phyloP scores from a whole-genome alignment of 1,139 yeast genomes.

The Pichia sp. region DNA sequence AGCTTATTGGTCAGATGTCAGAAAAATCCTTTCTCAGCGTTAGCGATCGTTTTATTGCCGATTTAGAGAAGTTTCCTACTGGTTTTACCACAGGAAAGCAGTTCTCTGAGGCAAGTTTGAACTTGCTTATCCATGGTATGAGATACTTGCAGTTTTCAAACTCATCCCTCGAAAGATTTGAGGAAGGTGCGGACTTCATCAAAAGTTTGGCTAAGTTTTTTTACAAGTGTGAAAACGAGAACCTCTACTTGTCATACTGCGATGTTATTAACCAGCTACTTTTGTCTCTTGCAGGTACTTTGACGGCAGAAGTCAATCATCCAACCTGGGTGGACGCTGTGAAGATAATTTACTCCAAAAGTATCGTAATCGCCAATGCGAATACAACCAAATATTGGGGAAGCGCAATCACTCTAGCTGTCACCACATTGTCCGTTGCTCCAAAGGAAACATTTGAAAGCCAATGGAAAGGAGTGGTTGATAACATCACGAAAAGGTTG shows the following conservation, averaged over 20 bases:
- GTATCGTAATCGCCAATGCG: constrained; percentile 35
- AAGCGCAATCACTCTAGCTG: constrained; percentile 59
- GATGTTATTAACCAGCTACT: constrained; percentile 73
- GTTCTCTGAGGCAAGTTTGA: constrained; percentile 67
- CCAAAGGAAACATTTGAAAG: constrained; percentile 69
- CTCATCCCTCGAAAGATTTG: constrained; percentile 83
- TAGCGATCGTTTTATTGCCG: constrained; percentile 90
- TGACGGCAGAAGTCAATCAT: constrained; percentile 93
- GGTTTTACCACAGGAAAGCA: constrained; percentile 24
- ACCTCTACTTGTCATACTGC: constrained; percentile 69
- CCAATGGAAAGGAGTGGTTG: constrained; percentile 70
- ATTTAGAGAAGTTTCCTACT: constrained; percentile 71
- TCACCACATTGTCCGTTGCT: constrained; percentile 73
- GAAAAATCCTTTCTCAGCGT: constrained; percentile 76
- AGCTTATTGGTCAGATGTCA: constrained; percentile 85
- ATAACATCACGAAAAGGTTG: constrained; percentile 34
- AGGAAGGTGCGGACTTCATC: constrained; percentile 83
- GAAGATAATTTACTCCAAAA: constrained; percentile 49
- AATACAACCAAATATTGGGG: constrained; percentile 60
- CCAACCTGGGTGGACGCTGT: constrained; percentile 92
- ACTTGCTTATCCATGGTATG: constrained; percentile 86
- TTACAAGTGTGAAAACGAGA: constrained; percentile 53
- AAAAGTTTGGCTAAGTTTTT: constrained; percentile 83
- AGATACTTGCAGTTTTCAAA: constrained; percentile 68
- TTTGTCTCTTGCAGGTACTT: constrained; percentile 72